A percentile compares a stretch with the other conserved stretches of the same genome.
phyloP scores from a whole-genome alignment of 108 stramenopile genomes.

The Skeletonema tropicum region DNA sequence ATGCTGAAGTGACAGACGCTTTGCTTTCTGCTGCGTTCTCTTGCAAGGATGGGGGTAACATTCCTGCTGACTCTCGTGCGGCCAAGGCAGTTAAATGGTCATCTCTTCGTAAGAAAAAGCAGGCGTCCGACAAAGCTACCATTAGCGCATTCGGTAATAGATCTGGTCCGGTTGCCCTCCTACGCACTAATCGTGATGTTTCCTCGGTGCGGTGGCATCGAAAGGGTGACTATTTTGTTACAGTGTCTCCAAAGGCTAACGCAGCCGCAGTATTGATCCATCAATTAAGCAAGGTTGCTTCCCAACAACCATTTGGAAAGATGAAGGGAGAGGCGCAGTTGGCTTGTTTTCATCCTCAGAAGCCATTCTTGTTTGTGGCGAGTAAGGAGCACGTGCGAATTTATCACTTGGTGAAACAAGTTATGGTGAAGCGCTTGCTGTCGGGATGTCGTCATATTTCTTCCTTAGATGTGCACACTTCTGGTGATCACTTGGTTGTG shows the following conservation, averaged over 20 bases:
- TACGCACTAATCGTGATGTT: conserved; percentile 73
- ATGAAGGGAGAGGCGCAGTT: conserved; percentile 84
- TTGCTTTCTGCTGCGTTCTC: conserved; percentile 66
- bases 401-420: conserved; percentile 96
- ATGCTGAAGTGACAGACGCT: conserved; percentile 86
- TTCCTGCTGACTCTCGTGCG: conserved; percentile 74
- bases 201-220: conserved; percentile 88
- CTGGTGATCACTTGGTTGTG: conserved; percentile 96
- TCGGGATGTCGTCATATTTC: conserved; percentile 97
- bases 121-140: conserved; percentile 25
- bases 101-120: conserved; percentile 25
- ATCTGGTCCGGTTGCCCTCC: conserved; percentile 65
- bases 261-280: conserved; percentile 92
- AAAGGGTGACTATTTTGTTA: conserved; percentile 98
- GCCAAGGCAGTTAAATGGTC: conserved; percentile 81
- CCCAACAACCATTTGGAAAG: conserved; percentile 96
- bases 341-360: conserved; percentile 95
- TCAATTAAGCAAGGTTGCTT: conserved; percentile 91
- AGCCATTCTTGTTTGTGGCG: conserved; percentile 98
- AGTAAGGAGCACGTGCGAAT: conserved; percentile 92
- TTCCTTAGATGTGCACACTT: conserved; percentile 92
- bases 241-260: conserved; percentile 83
- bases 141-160: conserved; percentile 54
- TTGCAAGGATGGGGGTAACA: conserved; percentile 57
- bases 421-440: conserved; percentile 87